Evolutionary conservation across 83 land plant species (phyloP), one percentile per base, ranked within the genome.

Genomic region (Thuja plicata): DNA sequence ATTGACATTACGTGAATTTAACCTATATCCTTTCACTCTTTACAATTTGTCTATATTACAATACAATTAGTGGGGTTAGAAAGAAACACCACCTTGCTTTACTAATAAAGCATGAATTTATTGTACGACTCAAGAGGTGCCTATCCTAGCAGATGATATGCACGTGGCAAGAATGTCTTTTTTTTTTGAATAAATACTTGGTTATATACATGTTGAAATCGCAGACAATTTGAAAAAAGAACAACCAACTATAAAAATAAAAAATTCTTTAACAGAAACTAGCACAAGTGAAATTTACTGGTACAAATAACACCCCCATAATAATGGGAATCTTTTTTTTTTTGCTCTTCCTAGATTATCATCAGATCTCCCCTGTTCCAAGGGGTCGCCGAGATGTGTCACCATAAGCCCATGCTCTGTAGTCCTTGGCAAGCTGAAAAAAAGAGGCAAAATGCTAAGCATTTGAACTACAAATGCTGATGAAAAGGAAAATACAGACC

Each of bases 321-420:
- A 34, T 76, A 76, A 76, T 34, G 78, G 78, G 17, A 34, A 34
- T 74, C 19, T 32, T 13, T 10, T 12, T 34, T 7, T 24, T 10
- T 34, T 4, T 76, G 3, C 35, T 76, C 17, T 76, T 76, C 40
- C 79, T 1, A 76, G 79, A 76, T 45, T 35, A 9, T 38, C n/a
- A 50, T 93, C 93, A 97, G 40, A 95, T 93, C 89, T 98, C 78
- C 50, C 99, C 97, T 24, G 96, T 96, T 88, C 99, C 99, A 85
- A 98, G 94, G 81, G 99, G 97, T 76, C 94, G 92, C 84, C 99
- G 94, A 27, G 99, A 97, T 24, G 89, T 82, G 78, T 98, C 96
- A 17, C 99, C 99, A 38, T 97, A 93, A 40, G 97, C 99, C 99
- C 99, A 98, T 86, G 99, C 99, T 84, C 89, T 89, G 77, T 97